Evolutionary conservation across 176 grass and related monocot genomes (phyloP).

Genomic region (Chrysopogon serrulatus): DNA sequence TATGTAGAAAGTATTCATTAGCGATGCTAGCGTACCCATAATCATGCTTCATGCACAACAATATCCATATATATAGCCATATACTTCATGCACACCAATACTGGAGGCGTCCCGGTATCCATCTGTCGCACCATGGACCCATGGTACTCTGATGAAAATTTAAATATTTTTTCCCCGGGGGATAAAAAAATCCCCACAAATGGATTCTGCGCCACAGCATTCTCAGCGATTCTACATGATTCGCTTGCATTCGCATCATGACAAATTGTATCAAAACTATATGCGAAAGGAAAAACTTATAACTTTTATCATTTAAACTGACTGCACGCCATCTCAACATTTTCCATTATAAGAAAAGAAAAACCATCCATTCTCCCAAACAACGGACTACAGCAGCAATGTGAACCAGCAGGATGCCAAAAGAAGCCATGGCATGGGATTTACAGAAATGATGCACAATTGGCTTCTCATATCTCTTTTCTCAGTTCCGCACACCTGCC

Average conservation of each 20-base stretch:
- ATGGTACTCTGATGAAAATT: not conserved
- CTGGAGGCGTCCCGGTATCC: too few species aligned
- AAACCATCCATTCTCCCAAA: not conserved
- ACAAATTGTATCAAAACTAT: not conserved
- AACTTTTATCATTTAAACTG: not conserved
- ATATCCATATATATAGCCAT: too few species aligned
- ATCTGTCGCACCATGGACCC: too few species aligned
- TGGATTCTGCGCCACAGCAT: not conserved
- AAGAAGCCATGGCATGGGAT: slow-evolving; percentile 16
- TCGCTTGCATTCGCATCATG: not conserved
- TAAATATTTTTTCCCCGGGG: not conserved
- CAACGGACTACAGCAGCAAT: not conserved
- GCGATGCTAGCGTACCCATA: too few species aligned
- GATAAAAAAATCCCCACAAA: not conserved
- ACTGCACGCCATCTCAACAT: not conserved
- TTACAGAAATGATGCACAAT: slow-evolving; percentile 17
- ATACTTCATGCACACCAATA: too few species aligned
- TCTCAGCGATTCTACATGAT: not conserved
- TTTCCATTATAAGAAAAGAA: not conserved
- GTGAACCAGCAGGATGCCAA: not conserved
- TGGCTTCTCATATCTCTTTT: not conserved
- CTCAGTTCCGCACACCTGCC: not conserved
- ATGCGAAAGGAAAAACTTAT: not conserved
- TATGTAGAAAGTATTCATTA: too few species aligned
- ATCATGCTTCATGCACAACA: too few species aligned